Conservation (phyloP, 208 protist genomes). For the Balamuthia mandrillaris region DNA sequence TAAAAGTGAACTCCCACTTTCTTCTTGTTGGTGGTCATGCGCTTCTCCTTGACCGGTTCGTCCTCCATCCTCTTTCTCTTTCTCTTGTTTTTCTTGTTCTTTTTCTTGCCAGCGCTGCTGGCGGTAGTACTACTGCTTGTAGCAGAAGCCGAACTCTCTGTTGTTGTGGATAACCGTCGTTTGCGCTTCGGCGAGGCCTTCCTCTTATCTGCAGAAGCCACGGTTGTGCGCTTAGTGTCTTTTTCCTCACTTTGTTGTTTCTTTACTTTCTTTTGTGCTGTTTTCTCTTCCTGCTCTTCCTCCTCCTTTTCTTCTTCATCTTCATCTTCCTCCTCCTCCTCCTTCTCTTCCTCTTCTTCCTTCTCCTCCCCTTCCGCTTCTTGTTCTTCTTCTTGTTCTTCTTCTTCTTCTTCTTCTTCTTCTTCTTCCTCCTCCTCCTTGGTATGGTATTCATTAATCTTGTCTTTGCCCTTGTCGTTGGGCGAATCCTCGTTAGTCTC, state of each 20-base stretch:
- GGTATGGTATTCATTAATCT: no score
- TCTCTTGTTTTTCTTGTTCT: background rate
- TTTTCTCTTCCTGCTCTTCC: conserved; percentile 22
- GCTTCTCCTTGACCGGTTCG: conserved; percentile 28
- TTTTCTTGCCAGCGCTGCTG: background rate
- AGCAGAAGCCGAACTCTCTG: background rate
- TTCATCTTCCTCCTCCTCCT: background rate
- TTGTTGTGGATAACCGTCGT: background rate
- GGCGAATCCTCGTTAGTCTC: background rate
- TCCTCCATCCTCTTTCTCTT: background rate
- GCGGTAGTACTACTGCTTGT: background rate
- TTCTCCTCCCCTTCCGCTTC: conserved; percentile 7
- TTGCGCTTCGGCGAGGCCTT: background rate
- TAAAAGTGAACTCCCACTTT: conserved; percentile 60
- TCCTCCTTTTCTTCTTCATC: conserved; percentile 39
- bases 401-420: conserved; percentile 44
- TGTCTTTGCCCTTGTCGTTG: background rate
- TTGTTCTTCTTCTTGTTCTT: conserved; percentile 5
- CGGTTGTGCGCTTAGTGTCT: no score
- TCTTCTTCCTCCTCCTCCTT: conserved; percentile 6
- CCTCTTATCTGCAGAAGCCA: no score
- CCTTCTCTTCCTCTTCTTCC: conserved; percentile 1
- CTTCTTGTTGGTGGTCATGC: conserved; percentile 63
- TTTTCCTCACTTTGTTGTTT: background rate
- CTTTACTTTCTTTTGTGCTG: background rate